Conservation (phyloP, 805 yeast species). For the Myxozyma neglecta region DNA sequence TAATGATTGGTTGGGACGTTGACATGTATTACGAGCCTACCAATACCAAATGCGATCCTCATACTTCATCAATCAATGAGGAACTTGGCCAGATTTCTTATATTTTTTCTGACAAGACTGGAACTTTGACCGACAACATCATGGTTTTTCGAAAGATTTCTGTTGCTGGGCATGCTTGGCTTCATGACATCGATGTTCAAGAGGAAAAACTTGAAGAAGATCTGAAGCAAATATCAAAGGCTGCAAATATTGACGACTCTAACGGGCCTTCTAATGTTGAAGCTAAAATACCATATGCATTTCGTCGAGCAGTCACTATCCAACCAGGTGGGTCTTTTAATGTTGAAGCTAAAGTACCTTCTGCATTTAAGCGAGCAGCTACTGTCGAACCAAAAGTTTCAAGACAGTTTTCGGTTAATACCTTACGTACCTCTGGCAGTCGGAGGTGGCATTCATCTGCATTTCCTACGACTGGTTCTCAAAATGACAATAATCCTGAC, state of each 20-base stretch:
- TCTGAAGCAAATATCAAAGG: neutral
- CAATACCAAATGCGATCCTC: constrained; percentile 90
- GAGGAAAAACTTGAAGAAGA: constrained; percentile 34
- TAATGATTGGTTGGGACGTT: constrained; percentile 80
- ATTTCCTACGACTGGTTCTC: constrained; percentile 5
- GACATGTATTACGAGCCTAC: constrained; percentile 88
- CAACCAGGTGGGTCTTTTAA: neutral
- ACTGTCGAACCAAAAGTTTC: constrained; percentile 15
- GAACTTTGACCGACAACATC: constrained; percentile 90
- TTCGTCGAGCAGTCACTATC: constrained; percentile 15
- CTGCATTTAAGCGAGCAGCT: constrained; percentile 18
- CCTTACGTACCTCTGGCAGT: constrained; percentile 2
- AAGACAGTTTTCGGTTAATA: neutral
- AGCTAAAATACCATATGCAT: constrained; percentile 23
- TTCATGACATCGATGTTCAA: constrained; percentile 66
- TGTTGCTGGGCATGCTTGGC: constrained; percentile 86
- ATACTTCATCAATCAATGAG: constrained; percentile 92
- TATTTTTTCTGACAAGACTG: constrained; percentile 94
- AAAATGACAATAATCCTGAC: neutral
- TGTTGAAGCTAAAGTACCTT: constrained; percentile 11
- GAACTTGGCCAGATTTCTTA: constrained; percentile 97
- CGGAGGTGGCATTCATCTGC: constrained; percentile 25
- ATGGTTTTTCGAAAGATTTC: constrained; percentile 91
- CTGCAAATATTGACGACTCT: neutral
- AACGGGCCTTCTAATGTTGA: neutral